These are phyloP conservation scores for Lachnum nothofagi DNA, from an alignment of 2,329 filamentous ascomycete genomes.

Conservation along the genomic window DNA sequence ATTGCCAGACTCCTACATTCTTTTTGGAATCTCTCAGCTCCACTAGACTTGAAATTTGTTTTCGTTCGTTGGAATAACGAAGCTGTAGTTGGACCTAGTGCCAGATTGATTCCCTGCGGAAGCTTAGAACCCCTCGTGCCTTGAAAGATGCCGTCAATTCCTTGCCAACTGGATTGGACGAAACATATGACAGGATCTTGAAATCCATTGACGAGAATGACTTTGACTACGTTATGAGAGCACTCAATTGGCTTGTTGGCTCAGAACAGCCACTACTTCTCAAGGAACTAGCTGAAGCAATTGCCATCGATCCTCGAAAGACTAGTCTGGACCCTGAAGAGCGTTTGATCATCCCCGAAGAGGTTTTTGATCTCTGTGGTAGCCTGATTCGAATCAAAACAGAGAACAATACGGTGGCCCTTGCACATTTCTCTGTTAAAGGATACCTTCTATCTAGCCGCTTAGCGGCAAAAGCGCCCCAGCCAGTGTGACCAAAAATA, in stretches of 20 bases:
- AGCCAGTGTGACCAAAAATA: too few relatives aligned
- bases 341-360: slow-evolving; percentile 32
- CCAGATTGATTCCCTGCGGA: slow-evolving; percentile 25
- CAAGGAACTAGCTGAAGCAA: slow-evolving; percentile 20
- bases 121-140: slow-evolving; percentile 2
- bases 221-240: slow-evolving; percentile 17
- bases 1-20: too few relatives aligned
- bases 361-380: slow-evolving; percentile 17
- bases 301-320: slow-evolving; percentile 26
- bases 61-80: too few relatives aligned
- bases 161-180: slow-evolving; percentile 20
- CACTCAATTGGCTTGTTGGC: slow-evolving; percentile 28
- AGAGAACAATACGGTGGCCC: slow-evolving; percentile 5
- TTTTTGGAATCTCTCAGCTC: too few relatives aligned
- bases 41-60: too few relatives aligned
- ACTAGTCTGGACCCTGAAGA: slow-evolving; percentile 11
- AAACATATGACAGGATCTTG: slow-evolving; percentile 24
- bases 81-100: slow-evolving; percentile 24
- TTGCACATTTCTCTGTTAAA: slow-evolving; percentile 33
- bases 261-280: slow-evolving; percentile 26
- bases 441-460: slow-evolving; percentile 28
- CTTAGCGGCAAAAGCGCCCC: too few relatives aligned
- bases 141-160: slow-evolving; percentile 12
- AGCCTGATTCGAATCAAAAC: slow-evolving; percentile 5
- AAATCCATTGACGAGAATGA: slow-evolving; percentile 23